These are phyloP conservation scores for Cryphonectria carpinicola DNA, from an alignment of 2,329 filamentous ascomycete genomes.

Conservation along the genomic window DNA sequence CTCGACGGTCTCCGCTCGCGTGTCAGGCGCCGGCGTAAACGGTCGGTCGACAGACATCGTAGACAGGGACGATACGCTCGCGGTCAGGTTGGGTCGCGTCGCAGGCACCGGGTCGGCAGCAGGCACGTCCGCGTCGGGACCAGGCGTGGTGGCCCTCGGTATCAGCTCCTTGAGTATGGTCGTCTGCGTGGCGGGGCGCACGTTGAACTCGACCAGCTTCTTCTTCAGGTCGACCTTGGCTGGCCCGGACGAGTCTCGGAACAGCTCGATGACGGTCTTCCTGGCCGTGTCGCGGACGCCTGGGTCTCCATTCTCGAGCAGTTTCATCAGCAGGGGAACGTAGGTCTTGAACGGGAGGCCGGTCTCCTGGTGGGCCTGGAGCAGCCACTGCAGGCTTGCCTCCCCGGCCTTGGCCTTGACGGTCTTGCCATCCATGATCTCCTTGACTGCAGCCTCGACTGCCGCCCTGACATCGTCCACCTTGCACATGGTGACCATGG, in stretches of 20 bases:
- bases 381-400: slow-evolving; percentile 80
- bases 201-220: slow-evolving; percentile 81
- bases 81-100: slow-evolving; percentile 49
- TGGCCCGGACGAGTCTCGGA: slow-evolving; percentile 76
- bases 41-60: slow-evolving; percentile 56
- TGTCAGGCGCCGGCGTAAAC: slow-evolving; percentile 65
- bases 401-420: slow-evolving; percentile 81
- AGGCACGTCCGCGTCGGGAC: slow-evolving; percentile 16
- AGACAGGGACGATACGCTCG: slow-evolving; percentile 59
- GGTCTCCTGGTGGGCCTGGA: slow-evolving; percentile 82
- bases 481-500: slow-evolving; percentile 76
- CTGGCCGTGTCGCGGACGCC: slow-evolving; percentile 86
- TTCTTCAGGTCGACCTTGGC: slow-evolving; percentile 89
- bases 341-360: slow-evolving; percentile 81
- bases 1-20: slow-evolving; percentile 71
- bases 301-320: slow-evolving; percentile 88
- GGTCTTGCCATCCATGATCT: slow-evolving; percentile 78
- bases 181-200: slow-evolving; percentile 82
- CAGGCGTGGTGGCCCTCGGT: slow-evolving; percentile 44
- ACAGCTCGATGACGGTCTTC: slow-evolving; percentile 81
- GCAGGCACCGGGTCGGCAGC: slow-evolving; percentile 36
- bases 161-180: slow-evolving; percentile 78
- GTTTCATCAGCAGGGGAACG: slow-evolving; percentile 79
- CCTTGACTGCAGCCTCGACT: slow-evolving; percentile 79
- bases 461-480: slow-evolving; percentile 63